These are phyloP conservation scores for Rhamnella rubrinervis DNA, from an alignment of 331 rosid species.

Conservation along the genomic window DNA sequence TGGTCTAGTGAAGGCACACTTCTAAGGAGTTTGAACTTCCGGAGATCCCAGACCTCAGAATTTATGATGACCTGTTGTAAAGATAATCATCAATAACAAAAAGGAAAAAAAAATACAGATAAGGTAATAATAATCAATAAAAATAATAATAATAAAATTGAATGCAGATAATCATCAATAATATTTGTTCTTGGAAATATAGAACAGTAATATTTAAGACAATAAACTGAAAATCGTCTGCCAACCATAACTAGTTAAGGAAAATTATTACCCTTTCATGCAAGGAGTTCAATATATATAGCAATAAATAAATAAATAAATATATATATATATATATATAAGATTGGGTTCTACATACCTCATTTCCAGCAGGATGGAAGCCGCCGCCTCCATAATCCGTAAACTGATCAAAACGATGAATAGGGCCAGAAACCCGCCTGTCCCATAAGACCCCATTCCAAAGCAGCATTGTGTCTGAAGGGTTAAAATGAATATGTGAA, in stretches of 20 bases:
- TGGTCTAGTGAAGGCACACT: slow-evolving; percentile 97
- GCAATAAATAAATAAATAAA: too few species aligned
- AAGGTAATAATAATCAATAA: not conserved
- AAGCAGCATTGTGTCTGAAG: slow-evolving; percentile 83
- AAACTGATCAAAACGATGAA: slow-evolving; percentile 95
- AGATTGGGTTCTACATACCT: slow-evolving; percentile 48
- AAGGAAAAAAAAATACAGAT: not conserved
- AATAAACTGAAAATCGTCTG: not conserved
- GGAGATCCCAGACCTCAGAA: slow-evolving; percentile 99
- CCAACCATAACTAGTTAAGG: not conserved
- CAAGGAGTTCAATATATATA: too few species aligned
- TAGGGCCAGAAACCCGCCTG: slow-evolving; percentile 64
- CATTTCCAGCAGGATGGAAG: slow-evolving; percentile 99
- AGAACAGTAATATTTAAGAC: not conserved
- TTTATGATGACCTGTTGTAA: slow-evolving; percentile 81
- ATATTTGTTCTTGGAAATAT: not conserved
- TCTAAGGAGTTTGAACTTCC: slow-evolving; percentile 81
- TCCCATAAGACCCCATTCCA: slow-evolving; percentile 99
- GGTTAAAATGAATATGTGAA: slow-evolving; percentile 81
- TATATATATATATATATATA: too few species aligned
- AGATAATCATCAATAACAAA: not conserved
- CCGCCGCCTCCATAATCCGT: slow-evolving; percentile 99
- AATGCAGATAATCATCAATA: not conserved
- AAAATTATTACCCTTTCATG: not conserved
- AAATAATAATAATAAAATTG: too few species aligned